Percentiles rank a stretch among this genome's conserved stretches.
Conservation (phyloP, 371 early-diverging fungal genomes). For the Batkoa obscura region DNA sequence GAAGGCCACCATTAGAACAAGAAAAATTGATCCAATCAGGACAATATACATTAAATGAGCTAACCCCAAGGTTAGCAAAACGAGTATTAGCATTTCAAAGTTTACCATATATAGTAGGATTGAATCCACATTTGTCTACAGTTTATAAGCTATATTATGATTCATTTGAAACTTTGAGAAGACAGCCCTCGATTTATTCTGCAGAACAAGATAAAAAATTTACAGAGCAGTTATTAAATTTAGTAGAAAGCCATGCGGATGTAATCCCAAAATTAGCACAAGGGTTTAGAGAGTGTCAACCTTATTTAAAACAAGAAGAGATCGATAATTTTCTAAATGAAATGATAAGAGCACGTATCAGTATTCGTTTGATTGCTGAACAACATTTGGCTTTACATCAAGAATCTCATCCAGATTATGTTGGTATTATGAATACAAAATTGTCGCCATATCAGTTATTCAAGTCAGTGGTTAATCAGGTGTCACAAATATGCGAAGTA, state of each 20-base stretch:
- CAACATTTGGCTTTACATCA: conserved; percentile 73
- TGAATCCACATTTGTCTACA: conserved; percentile 64
- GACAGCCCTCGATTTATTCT: conserved; percentile 23
- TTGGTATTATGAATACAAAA: conserved; percentile 75
- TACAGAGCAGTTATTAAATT: conserved; percentile 38
- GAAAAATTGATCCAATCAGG: conserved; percentile 25
- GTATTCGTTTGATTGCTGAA: conserved; percentile 85
- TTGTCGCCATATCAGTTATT: conserved; percentile 46
- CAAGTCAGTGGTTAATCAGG: conserved; percentile 42
- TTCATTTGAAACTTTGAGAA: conserved; percentile 47
- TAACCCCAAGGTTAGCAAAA: conserved; percentile 65
- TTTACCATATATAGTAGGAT: conserved; percentile 78
- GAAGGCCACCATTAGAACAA: conserved; percentile 28
- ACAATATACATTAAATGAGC: conserved; percentile 45
- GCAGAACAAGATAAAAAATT: conserved; percentile 30
- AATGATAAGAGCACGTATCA: conserved; percentile 84
- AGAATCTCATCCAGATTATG: conserved; percentile 19
- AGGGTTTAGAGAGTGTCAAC: conserved; percentile 71
- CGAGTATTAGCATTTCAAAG: conserved; percentile 63
- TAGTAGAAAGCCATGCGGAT: conserved; percentile 56
- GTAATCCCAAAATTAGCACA: conserved; percentile 67
- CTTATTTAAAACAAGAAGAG: conserved; percentile 60
- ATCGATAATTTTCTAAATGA: conserved; percentile 64
- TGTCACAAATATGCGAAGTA: conserved; percentile 73
- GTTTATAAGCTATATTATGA: conserved; percentile 66